Conservation (phyloP, 352 stramenopile genomes). For the Phytophthora cactorum region DNA sequence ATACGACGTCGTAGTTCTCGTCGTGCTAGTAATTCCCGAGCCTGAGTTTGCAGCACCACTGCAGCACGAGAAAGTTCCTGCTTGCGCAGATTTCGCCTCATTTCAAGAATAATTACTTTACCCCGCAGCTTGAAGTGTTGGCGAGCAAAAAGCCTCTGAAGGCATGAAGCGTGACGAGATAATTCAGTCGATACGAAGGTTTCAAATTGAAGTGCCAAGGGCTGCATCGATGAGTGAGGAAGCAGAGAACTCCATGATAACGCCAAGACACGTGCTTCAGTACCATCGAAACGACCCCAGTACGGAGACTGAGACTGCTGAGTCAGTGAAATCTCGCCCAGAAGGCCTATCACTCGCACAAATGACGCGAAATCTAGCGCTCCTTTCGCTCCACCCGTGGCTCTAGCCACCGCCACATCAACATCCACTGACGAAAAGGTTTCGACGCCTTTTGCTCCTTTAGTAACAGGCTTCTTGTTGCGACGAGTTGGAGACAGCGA, state of each 20-base stretch:
- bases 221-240: conserved; percentile 31
- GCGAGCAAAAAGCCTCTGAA: conserved; percentile 47
- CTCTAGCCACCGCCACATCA: conserved; percentile 68
- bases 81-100: conserved; percentile 19
- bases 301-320: conserved; percentile 21
- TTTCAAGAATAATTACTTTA: conserved; percentile 31
- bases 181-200: conserved; percentile 33
- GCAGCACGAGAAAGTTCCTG: conserved; percentile 27
- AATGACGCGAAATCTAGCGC: conserved; percentile 60
- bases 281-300: conserved; percentile 54
- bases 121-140: conserved; percentile 31
- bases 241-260: conserved; percentile 58
- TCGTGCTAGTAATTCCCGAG: conserved; percentile 43
- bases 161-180: conserved; percentile 21
- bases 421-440: conserved; percentile 61
- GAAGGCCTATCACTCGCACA: conserved; percentile 29
- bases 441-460: conserved; percentile 20
- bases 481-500: conserved; percentile 16
- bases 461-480: conserved; percentile 22
- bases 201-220: conserved; percentile 28
- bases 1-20: conserved; percentile 37
- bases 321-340: conserved; percentile 43
- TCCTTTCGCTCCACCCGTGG: conserved; percentile 49
- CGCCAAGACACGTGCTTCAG: conserved; percentile 46
- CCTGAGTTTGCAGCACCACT: conserved; percentile 40